Percentiles rank a stretch among this genome's conserved stretches.
These are phyloP conservation scores for Rhizophagus prolifer DNA, from an alignment of 192 early-diverging fungal genomes.

Conservation along the genomic window DNA sequence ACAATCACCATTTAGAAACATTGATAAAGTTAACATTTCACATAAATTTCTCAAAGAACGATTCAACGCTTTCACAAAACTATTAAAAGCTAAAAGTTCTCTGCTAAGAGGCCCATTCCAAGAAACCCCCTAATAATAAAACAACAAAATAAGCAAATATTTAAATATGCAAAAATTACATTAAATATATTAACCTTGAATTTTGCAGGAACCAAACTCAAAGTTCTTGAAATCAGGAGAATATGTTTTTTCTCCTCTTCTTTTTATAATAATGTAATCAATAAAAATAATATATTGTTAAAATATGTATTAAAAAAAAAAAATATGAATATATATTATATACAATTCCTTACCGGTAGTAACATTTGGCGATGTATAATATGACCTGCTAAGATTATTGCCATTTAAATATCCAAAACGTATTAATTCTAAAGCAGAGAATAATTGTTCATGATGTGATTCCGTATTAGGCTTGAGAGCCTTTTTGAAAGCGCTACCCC, in stretches of 20 bases:
- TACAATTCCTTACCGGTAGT: background rate
- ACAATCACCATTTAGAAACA: slow-evolving; percentile 51
- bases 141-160: background rate
- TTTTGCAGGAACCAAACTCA: slow-evolving; percentile 52
- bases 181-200: slow-evolving; percentile 48
- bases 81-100: slow-evolving; percentile 73
- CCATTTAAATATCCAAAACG: slow-evolving; percentile 47
- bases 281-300: slow-evolving; percentile 24
- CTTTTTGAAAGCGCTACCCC: slow-evolving; percentile 43
- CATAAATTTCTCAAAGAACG: slow-evolving; percentile 60
- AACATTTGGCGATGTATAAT: slow-evolving; percentile 15
- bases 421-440: slow-evolving; percentile 55
- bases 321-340: slow-evolving; percentile 35
- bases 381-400: slow-evolving; percentile 47
- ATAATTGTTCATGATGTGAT: slow-evolving; percentile 49
- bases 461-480: slow-evolving; percentile 24
- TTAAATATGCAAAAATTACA: background rate
- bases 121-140: slow-evolving; percentile 38
- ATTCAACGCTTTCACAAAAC: slow-evolving; percentile 61
- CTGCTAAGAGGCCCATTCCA: slow-evolving; percentile 65
- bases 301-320: slow-evolving; percentile 37
- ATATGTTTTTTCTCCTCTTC: slow-evolving; percentile 39
- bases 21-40: slow-evolving; percentile 56
- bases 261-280: slow-evolving; percentile 10
- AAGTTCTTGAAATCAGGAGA: slow-evolving; percentile 50